A percentile compares a stretch with the other conserved stretches of the same genome.
Conservation (phyloP, 345 rosid genomes). For the Aquilaria sinensis region DNA sequence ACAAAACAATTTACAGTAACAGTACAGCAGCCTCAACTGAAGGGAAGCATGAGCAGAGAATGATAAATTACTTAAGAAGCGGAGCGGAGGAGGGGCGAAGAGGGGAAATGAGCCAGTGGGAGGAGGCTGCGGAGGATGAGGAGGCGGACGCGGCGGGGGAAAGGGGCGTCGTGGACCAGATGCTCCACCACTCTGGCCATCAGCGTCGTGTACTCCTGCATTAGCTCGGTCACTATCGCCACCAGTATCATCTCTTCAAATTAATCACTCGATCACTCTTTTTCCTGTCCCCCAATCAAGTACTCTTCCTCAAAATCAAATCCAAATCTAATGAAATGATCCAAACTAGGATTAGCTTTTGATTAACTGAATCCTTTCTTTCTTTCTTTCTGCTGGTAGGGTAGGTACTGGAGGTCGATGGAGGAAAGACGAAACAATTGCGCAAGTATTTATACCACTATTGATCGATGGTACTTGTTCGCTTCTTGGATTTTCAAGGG, state of each 20-base stretch:
- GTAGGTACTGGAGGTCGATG: too few species aligned
- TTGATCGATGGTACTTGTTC: too few species aligned
- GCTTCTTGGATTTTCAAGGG: too few species aligned
- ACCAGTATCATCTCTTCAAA: constrained; percentile 51
- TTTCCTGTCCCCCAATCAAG: too few species aligned
- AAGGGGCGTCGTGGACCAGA: constrained; percentile 60
- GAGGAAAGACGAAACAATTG: too few species aligned
- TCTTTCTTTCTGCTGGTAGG: too few species aligned
- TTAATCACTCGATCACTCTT: background rate
- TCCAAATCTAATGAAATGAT: background rate
- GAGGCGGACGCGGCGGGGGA: constrained; percentile 75
- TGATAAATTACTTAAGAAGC: constrained; percentile 8
- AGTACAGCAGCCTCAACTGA: too few species aligned
- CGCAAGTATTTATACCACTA: too few species aligned
- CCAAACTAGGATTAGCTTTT: background rate
- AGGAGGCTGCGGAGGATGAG: constrained; percentile 68
- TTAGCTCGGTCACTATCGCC: constrained; percentile 57
- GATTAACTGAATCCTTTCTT: too few species aligned
- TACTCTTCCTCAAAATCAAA: too few species aligned
- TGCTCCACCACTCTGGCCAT: constrained; percentile 66
- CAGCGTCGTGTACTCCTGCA: constrained; percentile 83
- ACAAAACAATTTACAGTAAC: too few species aligned
- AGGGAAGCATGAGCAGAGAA: too few species aligned
- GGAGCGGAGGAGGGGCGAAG: background rate
- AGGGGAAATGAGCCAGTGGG: constrained; percentile 27